A percentile compares a stretch with the other conserved stretches of the same genome.
phyloP scores from a whole-genome alignment of 2,329 filamentous ascomycete species.

The Aspergillus arachidicola region DNA sequence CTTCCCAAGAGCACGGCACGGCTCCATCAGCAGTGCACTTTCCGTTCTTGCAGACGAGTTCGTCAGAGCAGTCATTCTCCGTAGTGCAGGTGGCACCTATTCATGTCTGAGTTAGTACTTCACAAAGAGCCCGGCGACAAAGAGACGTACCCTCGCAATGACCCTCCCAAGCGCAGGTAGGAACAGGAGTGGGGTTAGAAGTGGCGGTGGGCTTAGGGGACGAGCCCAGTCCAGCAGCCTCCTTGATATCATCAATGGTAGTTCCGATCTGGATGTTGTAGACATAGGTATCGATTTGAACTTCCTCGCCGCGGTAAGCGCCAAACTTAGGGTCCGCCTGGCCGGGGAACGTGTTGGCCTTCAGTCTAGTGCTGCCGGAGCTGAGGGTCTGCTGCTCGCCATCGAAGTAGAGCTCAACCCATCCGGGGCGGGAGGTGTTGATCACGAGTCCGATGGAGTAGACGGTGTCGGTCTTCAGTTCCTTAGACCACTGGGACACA shows the following conservation, averaged over 20 bases:
- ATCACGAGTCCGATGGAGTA: constrained; percentile 4
- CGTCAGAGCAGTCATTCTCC: constrained; percentile 13
- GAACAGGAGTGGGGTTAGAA: not conserved
- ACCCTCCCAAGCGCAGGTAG: not conserved
- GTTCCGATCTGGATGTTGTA: constrained; percentile 4
- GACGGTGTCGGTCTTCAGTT: not conserved
- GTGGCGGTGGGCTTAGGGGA: not conserved
- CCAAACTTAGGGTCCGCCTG: constrained; percentile 2
- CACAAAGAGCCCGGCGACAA: not conserved
- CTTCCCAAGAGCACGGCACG: constrained; percentile 11
- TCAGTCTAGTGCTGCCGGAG: not conserved
- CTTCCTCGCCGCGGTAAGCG: constrained; percentile 1
- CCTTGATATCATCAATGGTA: not conserved
- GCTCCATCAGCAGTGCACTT: constrained; percentile 10
- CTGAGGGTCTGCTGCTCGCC: constrained; percentile 3
- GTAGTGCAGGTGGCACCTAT: constrained; percentile 11
- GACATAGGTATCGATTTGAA: not conserved
- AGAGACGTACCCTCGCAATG: not conserved
- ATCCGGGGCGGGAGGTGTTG: constrained; percentile 2
- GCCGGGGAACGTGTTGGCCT: constrained; percentile 2
- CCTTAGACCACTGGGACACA: constrained; percentile 3
- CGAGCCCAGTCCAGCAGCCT: not conserved
- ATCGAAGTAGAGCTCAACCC: constrained; percentile 7
- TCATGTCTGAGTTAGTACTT: not conserved
- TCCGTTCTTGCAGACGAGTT: constrained; percentile 13